Conservation (phyloP, 148 eudicot species). For the Gaultheria prostrata region DNA sequence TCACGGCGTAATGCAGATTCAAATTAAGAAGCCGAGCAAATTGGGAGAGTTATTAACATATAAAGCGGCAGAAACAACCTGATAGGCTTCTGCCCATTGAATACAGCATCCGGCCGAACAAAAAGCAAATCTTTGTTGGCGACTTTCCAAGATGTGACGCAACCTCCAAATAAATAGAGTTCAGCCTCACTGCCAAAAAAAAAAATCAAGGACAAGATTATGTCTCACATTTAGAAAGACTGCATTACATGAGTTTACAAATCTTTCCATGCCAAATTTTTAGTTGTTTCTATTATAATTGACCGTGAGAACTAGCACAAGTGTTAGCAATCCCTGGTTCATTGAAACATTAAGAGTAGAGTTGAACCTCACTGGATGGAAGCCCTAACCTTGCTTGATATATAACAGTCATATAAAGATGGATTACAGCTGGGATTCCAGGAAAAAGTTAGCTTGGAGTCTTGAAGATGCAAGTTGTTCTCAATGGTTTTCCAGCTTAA, state of each 20-base stretch:
- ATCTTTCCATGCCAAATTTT: constrained; percentile 1
- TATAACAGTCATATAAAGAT: neutral
- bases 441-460: neutral
- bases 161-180: constrained; percentile 88
- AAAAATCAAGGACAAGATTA: neutral
- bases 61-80: constrained; percentile 47
- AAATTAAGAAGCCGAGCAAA: neutral
- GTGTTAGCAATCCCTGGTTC: neutral
- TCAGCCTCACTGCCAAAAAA: constrained; percentile 79
- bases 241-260: neutral
- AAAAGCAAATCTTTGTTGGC: constrained; percentile 80
- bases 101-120: constrained; percentile 96
- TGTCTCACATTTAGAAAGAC: neutral
- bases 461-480: neutral
- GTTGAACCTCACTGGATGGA: neutral
- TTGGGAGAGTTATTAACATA: neutral
- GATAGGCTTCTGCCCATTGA: constrained; percentile 97
- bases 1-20: neutral
- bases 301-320: neutral
- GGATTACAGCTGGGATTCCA: neutral
- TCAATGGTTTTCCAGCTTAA: neutral
- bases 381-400: neutral
- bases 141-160: constrained; percentile 93
- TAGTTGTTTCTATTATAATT: neutral
- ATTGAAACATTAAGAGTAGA: constrained; percentile 12